phyloP scores from a whole-genome alignment of 345 rosid species.

The Durio zibethinus region DNA sequence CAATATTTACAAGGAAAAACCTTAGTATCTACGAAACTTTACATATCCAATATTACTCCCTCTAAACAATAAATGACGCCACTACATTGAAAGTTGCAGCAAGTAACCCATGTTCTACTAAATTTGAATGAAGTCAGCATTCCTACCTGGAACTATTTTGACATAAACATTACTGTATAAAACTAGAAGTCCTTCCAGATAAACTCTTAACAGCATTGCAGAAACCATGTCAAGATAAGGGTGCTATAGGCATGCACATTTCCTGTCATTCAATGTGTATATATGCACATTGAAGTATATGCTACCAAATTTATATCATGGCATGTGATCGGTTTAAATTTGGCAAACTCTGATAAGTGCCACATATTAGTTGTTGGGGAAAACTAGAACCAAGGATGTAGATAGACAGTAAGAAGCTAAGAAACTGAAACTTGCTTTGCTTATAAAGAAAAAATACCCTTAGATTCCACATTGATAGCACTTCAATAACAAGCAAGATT shows the following conservation, averaged over 20 bases:
- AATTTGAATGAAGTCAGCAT: background rate
- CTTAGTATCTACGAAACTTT: background rate
- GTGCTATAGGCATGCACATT: background rate
- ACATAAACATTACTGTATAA: background rate
- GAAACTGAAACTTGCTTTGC: background rate
- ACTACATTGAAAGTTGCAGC: background rate
- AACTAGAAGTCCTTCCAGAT: background rate
- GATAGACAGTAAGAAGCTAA: background rate
- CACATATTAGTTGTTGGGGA: background rate
- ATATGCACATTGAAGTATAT: background rate
- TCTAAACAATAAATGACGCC: background rate
- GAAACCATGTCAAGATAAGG: background rate
- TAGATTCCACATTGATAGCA: background rate
- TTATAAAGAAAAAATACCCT: background rate
- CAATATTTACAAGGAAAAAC: background rate
- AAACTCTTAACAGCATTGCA: background rate
- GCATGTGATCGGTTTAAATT: background rate
- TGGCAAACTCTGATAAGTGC: background rate
- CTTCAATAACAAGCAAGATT: background rate
- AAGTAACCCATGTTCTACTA: background rate
- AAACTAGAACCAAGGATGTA: background rate
- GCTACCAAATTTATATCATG: background rate
- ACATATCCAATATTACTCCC: background rate
- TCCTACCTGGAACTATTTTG: background rate
- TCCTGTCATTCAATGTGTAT: background rate